Evolutionary conservation across 352 stramenopile genomes (phyloP).

Genomic region (Globisporangium mamillatum): DNA sequence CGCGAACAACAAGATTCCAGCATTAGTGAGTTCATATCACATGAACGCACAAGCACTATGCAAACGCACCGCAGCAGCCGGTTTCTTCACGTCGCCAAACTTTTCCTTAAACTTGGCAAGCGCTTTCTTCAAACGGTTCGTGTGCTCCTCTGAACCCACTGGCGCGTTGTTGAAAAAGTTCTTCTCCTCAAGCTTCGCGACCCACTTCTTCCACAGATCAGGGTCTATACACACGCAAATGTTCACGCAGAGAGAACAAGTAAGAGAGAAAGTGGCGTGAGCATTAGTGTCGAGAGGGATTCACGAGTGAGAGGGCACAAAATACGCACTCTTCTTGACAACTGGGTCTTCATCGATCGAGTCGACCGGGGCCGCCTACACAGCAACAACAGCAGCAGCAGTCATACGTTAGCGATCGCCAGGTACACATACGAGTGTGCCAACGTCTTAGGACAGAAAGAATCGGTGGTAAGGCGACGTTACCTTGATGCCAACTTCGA

Average conservation of each 20-base stretch:
- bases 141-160: constrained; percentile 60
- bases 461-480: too few relatives aligned
- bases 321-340: constrained; percentile 59
- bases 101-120: constrained; percentile 87
- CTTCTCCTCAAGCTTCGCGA: constrained; percentile 83
- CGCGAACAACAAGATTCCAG: neutral
- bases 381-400: neutral
- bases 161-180: constrained; percentile 75
- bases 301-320: neutral
- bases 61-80: constrained; percentile 29
- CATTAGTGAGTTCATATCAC: neutral
- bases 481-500: constrained; percentile 36
- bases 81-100: constrained; percentile 63
- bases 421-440: neutral
- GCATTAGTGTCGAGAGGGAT: neutral
- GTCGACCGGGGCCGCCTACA: constrained; percentile 19
- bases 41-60: neutral
- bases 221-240: constrained; percentile 39
- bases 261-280: neutral
- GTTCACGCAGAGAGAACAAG: neutral
- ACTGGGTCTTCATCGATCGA: constrained; percentile 60
- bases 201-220: constrained; percentile 86
- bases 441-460: neutral
- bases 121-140: constrained; percentile 61
- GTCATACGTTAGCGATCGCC: neutral